A percentile compares a stretch with the other conserved stretches of the same genome.
These are phyloP conservation scores for Tylopilus sp. DNA, from an alignment of 1,284 basidiomycete genomes.

Conservation along the genomic window DNA sequence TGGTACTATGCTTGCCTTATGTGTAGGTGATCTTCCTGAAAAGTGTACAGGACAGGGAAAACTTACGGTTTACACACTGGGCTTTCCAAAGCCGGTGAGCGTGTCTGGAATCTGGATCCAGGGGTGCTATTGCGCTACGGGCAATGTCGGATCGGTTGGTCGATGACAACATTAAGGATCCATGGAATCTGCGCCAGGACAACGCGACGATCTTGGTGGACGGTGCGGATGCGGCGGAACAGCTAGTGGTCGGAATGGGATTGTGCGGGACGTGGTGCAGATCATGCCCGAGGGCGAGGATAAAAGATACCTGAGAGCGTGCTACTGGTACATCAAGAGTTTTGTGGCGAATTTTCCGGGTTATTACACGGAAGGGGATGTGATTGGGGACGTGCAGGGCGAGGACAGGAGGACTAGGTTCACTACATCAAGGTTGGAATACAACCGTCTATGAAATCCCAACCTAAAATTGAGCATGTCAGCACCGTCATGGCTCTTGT, in stretches of 20 bases:
- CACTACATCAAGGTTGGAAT: too few relatives aligned
- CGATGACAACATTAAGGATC: constrained; percentile 6
- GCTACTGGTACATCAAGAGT: constrained; percentile 43
- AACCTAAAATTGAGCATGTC: too few relatives aligned
- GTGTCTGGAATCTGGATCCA: too few relatives aligned
- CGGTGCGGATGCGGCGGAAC: constrained; percentile 45
- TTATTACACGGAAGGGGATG: constrained; percentile 37
- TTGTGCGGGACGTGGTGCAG: constrained; percentile 67
- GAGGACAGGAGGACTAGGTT: constrained; percentile 14
- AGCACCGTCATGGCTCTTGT: too few relatives aligned
- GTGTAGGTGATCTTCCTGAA: constrained; percentile 7
- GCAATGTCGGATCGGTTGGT: constrained; percentile 18
- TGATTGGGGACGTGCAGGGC: not conserved
- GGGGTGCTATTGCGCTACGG: constrained; percentile 50
- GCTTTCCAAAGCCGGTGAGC: too few relatives aligned
- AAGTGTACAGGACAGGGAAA: constrained; percentile 40
- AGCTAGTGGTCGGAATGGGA: constrained; percentile 60
- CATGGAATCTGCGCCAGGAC: constrained; percentile 62
- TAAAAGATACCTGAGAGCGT: constrained; percentile 14
- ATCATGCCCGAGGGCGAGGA: constrained; percentile 48
- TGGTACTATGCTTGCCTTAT: constrained; percentile 46
- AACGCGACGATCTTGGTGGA: constrained; percentile 66
- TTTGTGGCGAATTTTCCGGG: constrained; percentile 40
- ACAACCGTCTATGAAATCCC: too few relatives aligned
- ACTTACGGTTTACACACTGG: constrained; percentile 11